Percentiles rank a stretch among this genome's conserved stretches.
These are phyloP conservation scores for Boletellus ananas DNA, from an alignment of 768 basidiomycete species.

Conservation along the genomic window DNA sequence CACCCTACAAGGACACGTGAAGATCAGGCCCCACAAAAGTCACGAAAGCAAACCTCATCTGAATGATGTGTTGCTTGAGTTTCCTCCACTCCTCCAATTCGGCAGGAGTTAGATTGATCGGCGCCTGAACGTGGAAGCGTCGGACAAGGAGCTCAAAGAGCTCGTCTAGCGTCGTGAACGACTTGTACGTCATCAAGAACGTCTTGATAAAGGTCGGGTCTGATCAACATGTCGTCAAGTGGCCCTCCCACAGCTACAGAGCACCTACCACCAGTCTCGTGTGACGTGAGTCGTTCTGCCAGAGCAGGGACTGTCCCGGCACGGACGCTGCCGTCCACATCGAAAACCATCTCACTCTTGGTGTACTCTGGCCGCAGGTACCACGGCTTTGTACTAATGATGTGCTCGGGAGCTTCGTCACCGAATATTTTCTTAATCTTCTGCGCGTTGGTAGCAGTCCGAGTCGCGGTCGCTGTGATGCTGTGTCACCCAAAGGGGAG, in stretches of 20 bases:
- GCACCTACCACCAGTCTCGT: constrained; percentile 76
- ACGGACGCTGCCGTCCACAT: constrained; percentile 77
- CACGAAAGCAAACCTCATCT: constrained; percentile 62
- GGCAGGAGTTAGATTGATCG: constrained; percentile 53
- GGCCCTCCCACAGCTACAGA: background rate
- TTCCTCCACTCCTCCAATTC: constrained; percentile 79
- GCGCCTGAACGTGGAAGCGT: constrained; percentile 77
- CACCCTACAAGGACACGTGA: constrained; percentile 43
- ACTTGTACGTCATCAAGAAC: constrained; percentile 95
- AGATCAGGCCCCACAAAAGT: background rate
- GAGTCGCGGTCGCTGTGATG: constrained; percentile 20
- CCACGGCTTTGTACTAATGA: constrained; percentile 62
- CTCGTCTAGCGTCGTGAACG: constrained; percentile 81
- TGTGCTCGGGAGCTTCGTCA: constrained; percentile 45
- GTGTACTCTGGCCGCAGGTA: constrained; percentile 81
- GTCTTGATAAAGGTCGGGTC: constrained; percentile 81
- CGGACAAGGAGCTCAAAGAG: constrained; percentile 77
- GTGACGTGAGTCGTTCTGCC: constrained; percentile 86
- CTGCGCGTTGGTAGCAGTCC: constrained; percentile 34
- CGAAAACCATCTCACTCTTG: constrained; percentile 78
- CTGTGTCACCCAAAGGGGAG: background rate
- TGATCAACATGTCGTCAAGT: constrained; percentile 23
- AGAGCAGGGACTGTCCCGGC: constrained; percentile 85
- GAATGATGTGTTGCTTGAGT: constrained; percentile 83
- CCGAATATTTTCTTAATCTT: constrained; percentile 74